Evolutionary conservation across 805 yeast genomes (phyloP).

Genomic region (Teunomyces pallodes): DNA sequence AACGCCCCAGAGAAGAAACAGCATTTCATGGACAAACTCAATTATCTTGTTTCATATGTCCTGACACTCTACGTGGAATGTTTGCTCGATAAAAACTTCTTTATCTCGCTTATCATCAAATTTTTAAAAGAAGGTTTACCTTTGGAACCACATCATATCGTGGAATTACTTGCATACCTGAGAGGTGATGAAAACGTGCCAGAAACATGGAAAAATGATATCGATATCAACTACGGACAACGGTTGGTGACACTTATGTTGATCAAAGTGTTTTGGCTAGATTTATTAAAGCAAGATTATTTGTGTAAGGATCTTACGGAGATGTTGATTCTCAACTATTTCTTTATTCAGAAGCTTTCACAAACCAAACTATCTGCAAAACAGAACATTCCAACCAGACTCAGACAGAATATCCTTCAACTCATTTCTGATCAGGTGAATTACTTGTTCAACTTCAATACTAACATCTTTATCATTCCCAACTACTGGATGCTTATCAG

Average conservation of each 20-base stretch:
- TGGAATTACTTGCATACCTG: constrained; percentile 19
- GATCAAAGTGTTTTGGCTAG: constrained; percentile 69
- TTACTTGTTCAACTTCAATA: constrained; percentile 46
- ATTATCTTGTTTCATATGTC: constrained; percentile 57
- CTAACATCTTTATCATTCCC: constrained; percentile 64
- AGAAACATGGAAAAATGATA: constrained; percentile 11
- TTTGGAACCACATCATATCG: constrained; percentile 24
- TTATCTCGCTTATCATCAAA: constrained; percentile 62
- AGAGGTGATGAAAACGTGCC: constrained; percentile 19
- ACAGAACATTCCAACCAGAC: constrained; percentile 10
- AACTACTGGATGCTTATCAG: constrained; percentile 58
- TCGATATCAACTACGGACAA: constrained; percentile 34
- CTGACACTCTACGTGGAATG: constrained; percentile 68
- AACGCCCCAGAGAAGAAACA: constrained; percentile 27
- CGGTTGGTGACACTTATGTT: constrained; percentile 43
- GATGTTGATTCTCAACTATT: constrained; percentile 49
- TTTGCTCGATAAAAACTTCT: constrained; percentile 58
- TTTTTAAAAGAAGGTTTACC: constrained; percentile 42
- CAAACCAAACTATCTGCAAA: background rate
- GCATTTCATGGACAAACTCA: constrained; percentile 49
- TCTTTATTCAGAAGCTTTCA: constrained; percentile 14
- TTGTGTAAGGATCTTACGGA: constrained; percentile 66
- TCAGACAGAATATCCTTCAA: constrained; percentile 26
- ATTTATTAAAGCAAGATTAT: constrained; percentile 53
- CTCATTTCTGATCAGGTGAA: constrained; percentile 29